A percentile compares a stretch with the other conserved stretches of the same genome.
These are phyloP conservation scores for Saccharum officinarum DNA, from an alignment of 176 grass and related monocot genomes.

Conservation along the genomic window DNA sequence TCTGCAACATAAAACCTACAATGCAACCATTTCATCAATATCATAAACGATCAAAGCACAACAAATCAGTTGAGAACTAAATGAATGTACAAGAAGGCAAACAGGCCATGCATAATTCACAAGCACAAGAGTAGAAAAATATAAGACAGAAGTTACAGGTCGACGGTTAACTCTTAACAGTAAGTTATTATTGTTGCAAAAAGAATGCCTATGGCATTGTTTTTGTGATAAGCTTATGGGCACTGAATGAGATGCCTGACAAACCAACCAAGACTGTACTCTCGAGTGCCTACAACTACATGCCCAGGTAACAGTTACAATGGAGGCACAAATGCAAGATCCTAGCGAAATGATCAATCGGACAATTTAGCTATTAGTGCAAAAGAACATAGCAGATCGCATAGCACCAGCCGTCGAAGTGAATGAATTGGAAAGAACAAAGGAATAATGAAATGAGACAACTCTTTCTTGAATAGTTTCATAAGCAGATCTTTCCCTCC, in stretches of 20 bases:
- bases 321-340: background rate
- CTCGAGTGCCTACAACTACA: background rate
- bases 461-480: background rate
- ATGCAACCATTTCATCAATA: conserved; percentile 38
- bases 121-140: conserved; percentile 1
- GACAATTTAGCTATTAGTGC: conserved; percentile 2
- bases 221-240: background rate
- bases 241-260: background rate
- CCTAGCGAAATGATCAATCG: background rate
- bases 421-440: background rate
- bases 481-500: background rate
- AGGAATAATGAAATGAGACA: background rate
- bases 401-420: background rate
- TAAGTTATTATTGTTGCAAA: background rate
- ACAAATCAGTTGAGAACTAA: background rate
- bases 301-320: background rate
- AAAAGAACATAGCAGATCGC: background rate
- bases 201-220: background rate
- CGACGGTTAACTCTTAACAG: background rate
- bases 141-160: background rate
- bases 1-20: conserved; percentile 80
- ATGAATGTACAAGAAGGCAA: background rate
- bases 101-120: background rate
- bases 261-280: background rate
- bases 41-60: conserved; percentile 31